A percentile compares a stretch with the other conserved stretches of the same genome.
Evolutionary conservation across 2,329 filamentous ascomycete genomes (phyloP).

Genomic region (Didymosphaeria variabile): DNA sequence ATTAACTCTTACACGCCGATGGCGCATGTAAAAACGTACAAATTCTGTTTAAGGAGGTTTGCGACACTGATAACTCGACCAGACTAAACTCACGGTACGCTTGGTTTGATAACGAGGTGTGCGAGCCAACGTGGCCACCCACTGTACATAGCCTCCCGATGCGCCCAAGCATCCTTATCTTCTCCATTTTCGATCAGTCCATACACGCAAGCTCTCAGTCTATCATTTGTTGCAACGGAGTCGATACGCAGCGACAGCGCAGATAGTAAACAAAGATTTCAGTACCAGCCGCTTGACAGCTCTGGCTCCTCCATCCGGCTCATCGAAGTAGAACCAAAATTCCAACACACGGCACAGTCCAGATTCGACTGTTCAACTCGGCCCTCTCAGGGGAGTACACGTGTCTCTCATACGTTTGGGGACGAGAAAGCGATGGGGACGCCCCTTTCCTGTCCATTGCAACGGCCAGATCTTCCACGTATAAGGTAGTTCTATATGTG

Average conservation of each 20-base stretch:
- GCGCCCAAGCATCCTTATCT: too few species aligned
- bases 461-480: conserved; percentile 5
- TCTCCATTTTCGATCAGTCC: not conserved
- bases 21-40: too few species aligned
- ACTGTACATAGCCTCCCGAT: too few species aligned
- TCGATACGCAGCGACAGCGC: not conserved
- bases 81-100: too few species aligned
- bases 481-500: too few species aligned
- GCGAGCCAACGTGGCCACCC: too few species aligned
- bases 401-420: conserved; percentile 15
- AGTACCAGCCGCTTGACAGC: conserved; percentile 8
- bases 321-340: conserved; percentile 8
- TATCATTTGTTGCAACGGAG: conserved; percentile 1
- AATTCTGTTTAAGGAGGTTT: too few species aligned
- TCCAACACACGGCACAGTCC: not conserved
- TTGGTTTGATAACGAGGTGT: too few species aligned
- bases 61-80: too few species aligned
- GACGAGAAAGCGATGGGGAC: conserved; percentile 1
- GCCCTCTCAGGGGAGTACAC: conserved; percentile 9
- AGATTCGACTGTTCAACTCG: conserved; percentile 8
- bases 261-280: not conserved
- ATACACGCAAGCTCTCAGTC: not conserved
- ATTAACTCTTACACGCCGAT: too few species aligned
- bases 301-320: conserved; percentile 13
- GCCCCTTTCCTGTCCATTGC: conserved; percentile 3